Evolutionary conservation across 2,329 filamentous ascomycete genomes (phyloP).

Genomic region (Cercospora citrullina): DNA sequence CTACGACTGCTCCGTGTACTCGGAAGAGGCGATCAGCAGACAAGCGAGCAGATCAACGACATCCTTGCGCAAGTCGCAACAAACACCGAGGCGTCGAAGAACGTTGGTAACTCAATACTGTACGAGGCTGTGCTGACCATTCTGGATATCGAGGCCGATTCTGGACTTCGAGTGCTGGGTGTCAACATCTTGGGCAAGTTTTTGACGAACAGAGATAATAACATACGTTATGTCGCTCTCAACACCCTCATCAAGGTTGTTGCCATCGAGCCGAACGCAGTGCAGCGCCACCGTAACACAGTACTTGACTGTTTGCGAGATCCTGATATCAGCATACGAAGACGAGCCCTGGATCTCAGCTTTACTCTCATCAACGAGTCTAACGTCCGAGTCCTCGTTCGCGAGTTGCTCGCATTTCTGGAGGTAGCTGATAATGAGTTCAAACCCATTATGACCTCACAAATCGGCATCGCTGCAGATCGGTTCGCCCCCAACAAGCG

Average conservation of each 20-base stretch:
- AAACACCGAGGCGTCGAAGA: conserved; percentile 97
- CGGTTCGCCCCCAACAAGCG: conserved; percentile 94
- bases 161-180: conserved; percentile 86
- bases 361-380: conserved; percentile 97
- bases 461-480: conserved; percentile 96
- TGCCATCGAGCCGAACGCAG: conserved; percentile 94
- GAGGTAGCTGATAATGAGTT: conserved; percentile 98
- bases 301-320: conserved; percentile 95
- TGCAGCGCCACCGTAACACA: conserved; percentile 94
- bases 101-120: conserved; percentile 95
- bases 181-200: conserved; percentile 99
- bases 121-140: conserved; percentile 98
- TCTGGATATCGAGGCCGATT: conserved; percentile 96
- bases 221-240: conserved; percentile 95
- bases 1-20: conserved; percentile 81
- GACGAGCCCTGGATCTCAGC: conserved; percentile 92
- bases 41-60: conserved; percentile 97
- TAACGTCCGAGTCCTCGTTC: conserved; percentile 89
- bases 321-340: conserved; percentile 95
- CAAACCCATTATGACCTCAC: conserved; percentile 96
- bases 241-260: conserved; percentile 98
- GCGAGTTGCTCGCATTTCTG: conserved; percentile 90
- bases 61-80: conserved; percentile 90
- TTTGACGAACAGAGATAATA: conserved; percentile 97
- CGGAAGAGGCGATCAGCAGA: conserved; percentile 79